These are phyloP conservation scores for Starmerella tilneyi DNA, from an alignment of 805 yeast species.

Conservation along the genomic window DNA sequence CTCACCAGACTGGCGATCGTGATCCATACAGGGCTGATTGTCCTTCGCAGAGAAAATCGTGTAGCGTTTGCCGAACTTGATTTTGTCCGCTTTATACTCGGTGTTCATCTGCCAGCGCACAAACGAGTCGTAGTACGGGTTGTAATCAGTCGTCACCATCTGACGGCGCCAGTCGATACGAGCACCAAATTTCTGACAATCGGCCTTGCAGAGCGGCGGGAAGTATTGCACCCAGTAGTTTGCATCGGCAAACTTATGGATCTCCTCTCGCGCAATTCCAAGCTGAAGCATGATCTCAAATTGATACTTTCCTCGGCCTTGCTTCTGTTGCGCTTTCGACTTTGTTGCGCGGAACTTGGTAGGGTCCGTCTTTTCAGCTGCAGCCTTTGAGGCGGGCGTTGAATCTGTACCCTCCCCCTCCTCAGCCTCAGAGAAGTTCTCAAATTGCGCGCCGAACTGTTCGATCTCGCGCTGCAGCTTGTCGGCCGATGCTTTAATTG, in stretches of 20 bases:
- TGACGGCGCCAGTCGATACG: conserved; percentile 98
- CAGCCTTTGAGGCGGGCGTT: conserved; percentile 21
- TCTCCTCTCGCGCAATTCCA: conserved; percentile 76
- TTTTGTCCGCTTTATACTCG: conserved; percentile 74
- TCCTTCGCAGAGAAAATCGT: conserved; percentile 95
- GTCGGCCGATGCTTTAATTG: conserved; percentile 89
- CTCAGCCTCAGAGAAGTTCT: conserved; percentile 33
- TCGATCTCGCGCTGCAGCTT: conserved; percentile 88
- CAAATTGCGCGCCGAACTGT: conserved; percentile 73
- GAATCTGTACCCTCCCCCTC: conserved; percentile 32
- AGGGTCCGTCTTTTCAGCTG: conserved; percentile 42
- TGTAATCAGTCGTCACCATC: conserved; percentile 86
- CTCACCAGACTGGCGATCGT: conserved; percentile 94
- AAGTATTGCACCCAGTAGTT: conserved; percentile 79
- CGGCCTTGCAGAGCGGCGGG: conserved; percentile 79
- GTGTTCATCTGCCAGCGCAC: conserved; percentile 93
- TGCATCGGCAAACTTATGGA: conserved; percentile 84
- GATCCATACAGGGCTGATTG: conserved; percentile 99
- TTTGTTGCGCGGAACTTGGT: conserved; percentile 88
- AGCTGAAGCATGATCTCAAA: conserved; percentile 92
- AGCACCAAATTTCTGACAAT: conserved; percentile 75
- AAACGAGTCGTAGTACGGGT: conserved; percentile 90
- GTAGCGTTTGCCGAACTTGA: conserved; percentile 96
- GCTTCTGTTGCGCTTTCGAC: conserved; percentile 86
- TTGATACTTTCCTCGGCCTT: conserved; percentile 89